phyloP scores from a whole-genome alignment of 1,139 yeast genomes.

The Scheffersomyces segobiensis region DNA sequence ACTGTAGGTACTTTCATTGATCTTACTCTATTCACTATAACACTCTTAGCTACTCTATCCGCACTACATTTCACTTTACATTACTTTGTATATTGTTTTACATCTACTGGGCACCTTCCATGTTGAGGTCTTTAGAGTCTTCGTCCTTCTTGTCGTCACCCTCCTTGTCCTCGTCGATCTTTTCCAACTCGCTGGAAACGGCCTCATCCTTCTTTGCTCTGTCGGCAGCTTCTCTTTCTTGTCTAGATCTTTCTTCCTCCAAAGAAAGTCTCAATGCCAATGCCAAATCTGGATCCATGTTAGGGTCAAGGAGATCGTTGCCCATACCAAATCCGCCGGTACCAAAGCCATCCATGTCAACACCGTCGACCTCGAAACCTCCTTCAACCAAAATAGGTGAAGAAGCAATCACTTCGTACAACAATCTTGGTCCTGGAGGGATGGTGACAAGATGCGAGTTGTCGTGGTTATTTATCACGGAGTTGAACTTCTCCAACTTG shows the following conservation, averaged over 20 bases:
- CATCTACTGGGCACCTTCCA: conserved; percentile 16
- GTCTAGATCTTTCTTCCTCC: conserved; percentile 81
- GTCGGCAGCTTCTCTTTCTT: conserved; percentile 56
- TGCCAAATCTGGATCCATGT: conserved; percentile 96
- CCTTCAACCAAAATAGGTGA: conserved; percentile 70
- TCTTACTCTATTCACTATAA: too few species aligned
- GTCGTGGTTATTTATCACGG: conserved; percentile 75
- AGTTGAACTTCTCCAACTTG: conserved; percentile 77
- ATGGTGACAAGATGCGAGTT: conserved; percentile 84
- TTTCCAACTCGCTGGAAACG: conserved; percentile 24
- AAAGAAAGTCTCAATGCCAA: conserved; percentile 84
- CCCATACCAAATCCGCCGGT: conserved; percentile 50
- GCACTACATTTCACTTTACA: background rate
- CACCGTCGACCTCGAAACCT: conserved; percentile 47
- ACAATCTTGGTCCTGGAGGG: conserved; percentile 82
- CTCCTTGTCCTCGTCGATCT: conserved; percentile 32
- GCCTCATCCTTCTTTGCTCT: conserved; percentile 32
- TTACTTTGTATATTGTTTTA: background rate
- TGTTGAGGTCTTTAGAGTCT: conserved; percentile 11
- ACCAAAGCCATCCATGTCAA: conserved; percentile 29
- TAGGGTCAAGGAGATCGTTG: conserved; percentile 77
- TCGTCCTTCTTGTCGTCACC: conserved; percentile 17
- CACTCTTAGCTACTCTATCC: background rate
- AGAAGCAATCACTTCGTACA: conserved; percentile 71
- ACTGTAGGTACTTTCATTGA: too few species aligned